Evolutionary conservation across 2,329 filamentous ascomycete species (phyloP), one percentile per base, ranked within the genome.

Genomic region (Botryosphaeria dothidea): DNA sequence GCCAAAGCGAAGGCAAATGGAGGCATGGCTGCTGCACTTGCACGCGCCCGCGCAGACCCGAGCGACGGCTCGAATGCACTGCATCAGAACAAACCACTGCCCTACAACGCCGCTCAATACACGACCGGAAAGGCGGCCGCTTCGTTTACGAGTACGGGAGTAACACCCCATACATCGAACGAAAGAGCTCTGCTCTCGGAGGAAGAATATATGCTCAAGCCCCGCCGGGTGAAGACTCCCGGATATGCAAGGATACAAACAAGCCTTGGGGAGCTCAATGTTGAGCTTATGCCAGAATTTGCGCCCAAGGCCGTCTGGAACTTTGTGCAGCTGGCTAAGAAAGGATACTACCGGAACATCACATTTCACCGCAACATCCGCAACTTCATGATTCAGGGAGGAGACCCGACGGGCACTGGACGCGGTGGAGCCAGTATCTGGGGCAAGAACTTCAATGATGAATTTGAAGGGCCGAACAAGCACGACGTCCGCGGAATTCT

Each of bases 301-400:
- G 93, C 95, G 2, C 95, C 95, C 0, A 91, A 91, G 71, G 93
- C 95, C 0, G 95, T 98, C 1, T 99, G 94, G 92, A 99, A 99
- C 77, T 99, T 99, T 73, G 87, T 96, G 61, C 89, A 91, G 64
- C 82, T 99, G 4, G 88, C 93, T 1, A 91, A 97, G 73, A 92
- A 90, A 69, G 94, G 94, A 0, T 97, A 97, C 78, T 99, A 98
- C 81, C 88, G 87, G 60, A 87, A 86, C 68, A 89, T 97, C 2
- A 78, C 85, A 13, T 99, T 99, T 75, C 95, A 99, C 78, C 88
- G 95, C 68, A 97, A 96, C 75, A 97, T 99, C 71, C 89, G 89
- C 65, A 92, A 91, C 71, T 99, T 99, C 76, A 99, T 99, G 95
- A 92, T 99, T 43, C 95, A 99, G 77, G 94, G 94, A 48, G 95